A percentile compares a stretch with the other conserved stretches of the same genome.
Conservation (phyloP, 202 grass and related monocot genomes). For the Schoenoplectus tabernaemontani region DNA sequence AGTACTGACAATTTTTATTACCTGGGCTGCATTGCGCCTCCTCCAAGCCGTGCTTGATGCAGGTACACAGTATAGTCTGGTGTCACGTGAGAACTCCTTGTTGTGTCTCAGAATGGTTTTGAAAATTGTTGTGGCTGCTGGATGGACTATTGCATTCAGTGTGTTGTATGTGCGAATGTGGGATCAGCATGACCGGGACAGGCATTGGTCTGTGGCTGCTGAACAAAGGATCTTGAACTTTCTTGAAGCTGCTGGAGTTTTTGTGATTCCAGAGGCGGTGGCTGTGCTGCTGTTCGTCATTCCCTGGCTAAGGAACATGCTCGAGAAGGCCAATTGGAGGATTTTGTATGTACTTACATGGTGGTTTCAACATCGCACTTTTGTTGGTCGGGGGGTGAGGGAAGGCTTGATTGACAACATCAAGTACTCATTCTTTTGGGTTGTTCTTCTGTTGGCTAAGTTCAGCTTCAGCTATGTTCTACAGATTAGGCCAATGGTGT, state of each 20-base stretch:
- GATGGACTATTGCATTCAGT: slow-evolving; percentile 68
- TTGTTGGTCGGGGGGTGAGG: slow-evolving; percentile 89
- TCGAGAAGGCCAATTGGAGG: slow-evolving; percentile 86
- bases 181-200: slow-evolving; percentile 59
- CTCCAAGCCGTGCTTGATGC: slow-evolving; percentile 81
- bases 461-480: slow-evolving; percentile 90
- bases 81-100: slow-evolving; percentile 43
- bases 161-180: slow-evolving; percentile 80
- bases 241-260: slow-evolving; percentile 69
- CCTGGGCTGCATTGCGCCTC: slow-evolving; percentile 73
- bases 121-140: slow-evolving; percentile 61
- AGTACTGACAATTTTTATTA: slow-evolving; percentile 80
- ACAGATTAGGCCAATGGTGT: slow-evolving; percentile 87
- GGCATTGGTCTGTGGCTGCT: slow-evolving; percentile 58
- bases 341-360: slow-evolving; percentile 77
- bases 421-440: slow-evolving; percentile 73
- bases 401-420: slow-evolving; percentile 79
- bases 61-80: slow-evolving; percentile 88
- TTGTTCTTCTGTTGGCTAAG: slow-evolving; percentile 55
- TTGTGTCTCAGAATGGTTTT: slow-evolving; percentile 68
- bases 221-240: slow-evolving; percentile 67
- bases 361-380: slow-evolving; percentile 92
- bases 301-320: slow-evolving; percentile 70
- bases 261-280: slow-evolving; percentile 69
- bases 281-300: slow-evolving; percentile 63